Evolutionary conservation across 768 basidiomycete genomes (phyloP).

Genomic region (Sistotremastrum suecicum): DNA sequence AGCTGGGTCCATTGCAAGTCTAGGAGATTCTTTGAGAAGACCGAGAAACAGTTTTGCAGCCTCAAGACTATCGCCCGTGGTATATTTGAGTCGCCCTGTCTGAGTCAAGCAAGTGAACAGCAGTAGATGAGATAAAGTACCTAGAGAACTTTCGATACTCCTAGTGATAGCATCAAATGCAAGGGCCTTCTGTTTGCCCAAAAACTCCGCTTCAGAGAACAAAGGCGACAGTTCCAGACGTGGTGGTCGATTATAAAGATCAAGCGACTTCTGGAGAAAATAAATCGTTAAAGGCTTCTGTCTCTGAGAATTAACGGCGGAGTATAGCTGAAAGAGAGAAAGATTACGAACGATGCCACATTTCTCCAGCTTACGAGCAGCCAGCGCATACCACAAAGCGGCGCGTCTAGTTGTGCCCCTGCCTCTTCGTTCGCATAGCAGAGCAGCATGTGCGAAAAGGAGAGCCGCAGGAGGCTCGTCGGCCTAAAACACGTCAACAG

Average conservation of each 20-base stretch:
- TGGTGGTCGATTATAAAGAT: constrained; percentile 37
- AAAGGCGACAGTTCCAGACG: constrained; percentile 58
- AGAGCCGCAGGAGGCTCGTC: constrained; percentile 73
- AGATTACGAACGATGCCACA: constrained; percentile 56
- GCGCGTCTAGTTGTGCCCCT: constrained; percentile 37
- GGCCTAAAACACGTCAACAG: constrained; percentile 31
- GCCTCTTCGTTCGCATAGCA: constrained; percentile 44
- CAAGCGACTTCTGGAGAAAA: constrained; percentile 59
- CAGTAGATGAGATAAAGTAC: constrained; percentile 20
- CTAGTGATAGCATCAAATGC: constrained; percentile 53
- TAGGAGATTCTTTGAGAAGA: constrained; percentile 39
- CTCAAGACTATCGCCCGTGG: constrained; percentile 66
- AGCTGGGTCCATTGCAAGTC: constrained; percentile 8
- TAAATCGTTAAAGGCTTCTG: constrained; percentile 82
- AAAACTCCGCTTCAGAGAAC: constrained; percentile 65
- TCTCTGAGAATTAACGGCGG: not conserved
- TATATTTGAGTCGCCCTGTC: constrained; percentile 75
- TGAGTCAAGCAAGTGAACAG: constrained; percentile 4
- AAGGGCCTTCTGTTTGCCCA: constrained; percentile 20
- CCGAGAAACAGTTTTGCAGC: constrained; percentile 71
- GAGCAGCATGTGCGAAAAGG: constrained; percentile 69
- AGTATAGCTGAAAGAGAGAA: constrained; percentile 3
- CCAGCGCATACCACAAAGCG: constrained; percentile 65
- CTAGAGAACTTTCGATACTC: constrained; percentile 69
- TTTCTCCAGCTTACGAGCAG: constrained; percentile 69